Percentiles rank a stretch among this genome's conserved stretches.
Evolutionary conservation across 352 stramenopile species (phyloP).

Genomic region (Phytophthora pini): DNA sequence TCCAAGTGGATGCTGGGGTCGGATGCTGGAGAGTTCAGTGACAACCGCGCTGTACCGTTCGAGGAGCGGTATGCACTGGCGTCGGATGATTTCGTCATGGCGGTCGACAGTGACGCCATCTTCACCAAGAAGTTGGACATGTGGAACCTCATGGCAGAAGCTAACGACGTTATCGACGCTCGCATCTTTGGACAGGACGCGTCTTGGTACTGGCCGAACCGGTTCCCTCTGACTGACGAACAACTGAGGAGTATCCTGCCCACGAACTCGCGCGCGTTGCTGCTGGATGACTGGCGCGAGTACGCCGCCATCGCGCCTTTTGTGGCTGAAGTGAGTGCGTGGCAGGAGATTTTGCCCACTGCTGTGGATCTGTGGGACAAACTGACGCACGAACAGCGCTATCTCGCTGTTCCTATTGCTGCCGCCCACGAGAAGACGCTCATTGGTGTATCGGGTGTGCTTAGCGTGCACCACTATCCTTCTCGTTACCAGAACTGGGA

Average conservation of each 20-base stretch:
- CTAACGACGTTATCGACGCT: constrained; percentile 70
- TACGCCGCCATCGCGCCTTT: constrained; percentile 79
- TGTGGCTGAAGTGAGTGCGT: constrained; percentile 61
- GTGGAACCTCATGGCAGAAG: constrained; percentile 69
- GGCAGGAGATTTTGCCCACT: constrained; percentile 57
- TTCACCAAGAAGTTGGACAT: constrained; percentile 86
- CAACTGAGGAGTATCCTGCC: constrained; percentile 49
- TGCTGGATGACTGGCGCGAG: constrained; percentile 71
- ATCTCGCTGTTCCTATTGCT: constrained; percentile 76
- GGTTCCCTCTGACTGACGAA: constrained; percentile 45
- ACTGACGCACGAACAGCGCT: constrained; percentile 54
- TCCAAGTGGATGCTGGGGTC: constrained; percentile 59
- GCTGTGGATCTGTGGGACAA: constrained; percentile 60
- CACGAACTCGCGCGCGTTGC: constrained; percentile 43
- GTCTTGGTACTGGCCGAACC: constrained; percentile 78
- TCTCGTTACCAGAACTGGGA: constrained; percentile 91
- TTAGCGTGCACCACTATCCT: constrained; percentile 81
- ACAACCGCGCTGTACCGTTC: constrained; percentile 24
- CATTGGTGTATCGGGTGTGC: constrained; percentile 72
- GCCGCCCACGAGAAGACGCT: constrained; percentile 58
- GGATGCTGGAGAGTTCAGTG: constrained; percentile 28
- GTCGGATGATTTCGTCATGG: constrained; percentile 76
- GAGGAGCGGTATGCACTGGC: constrained; percentile 43
- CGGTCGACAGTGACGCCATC: constrained; percentile 82
- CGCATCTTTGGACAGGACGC: constrained; percentile 76